A percentile compares a stretch with the other conserved stretches of the same genome.
Evolutionary conservation across 2,329 filamentous ascomycete species (phyloP).

Genomic region (Amesomyces nigricolor): DNA sequence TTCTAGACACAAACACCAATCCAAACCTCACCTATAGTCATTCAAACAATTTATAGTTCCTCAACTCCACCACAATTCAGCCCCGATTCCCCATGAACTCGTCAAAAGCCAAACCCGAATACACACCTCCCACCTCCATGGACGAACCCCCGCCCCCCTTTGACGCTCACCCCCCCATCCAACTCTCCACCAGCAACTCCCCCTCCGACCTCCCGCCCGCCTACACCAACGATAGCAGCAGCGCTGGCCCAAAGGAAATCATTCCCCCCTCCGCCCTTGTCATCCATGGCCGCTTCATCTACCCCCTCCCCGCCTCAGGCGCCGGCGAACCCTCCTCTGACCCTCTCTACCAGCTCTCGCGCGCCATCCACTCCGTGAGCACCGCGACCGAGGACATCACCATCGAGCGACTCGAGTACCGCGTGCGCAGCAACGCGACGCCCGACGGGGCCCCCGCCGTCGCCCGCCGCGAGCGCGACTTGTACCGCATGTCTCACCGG

Average conservation of each 20-base stretch:
- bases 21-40: too few species aligned
- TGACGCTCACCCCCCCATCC: too few species aligned
- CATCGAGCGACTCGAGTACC: conserved; percentile 19
- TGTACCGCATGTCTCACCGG: conserved; percentile 13
- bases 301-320: background rate
- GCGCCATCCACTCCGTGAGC: conserved; percentile 16
- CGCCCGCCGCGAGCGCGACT: conserved; percentile 1
- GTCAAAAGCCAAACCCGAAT: too few species aligned
- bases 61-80: too few species aligned
- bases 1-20: too few species aligned
- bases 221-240: conserved; percentile 14
- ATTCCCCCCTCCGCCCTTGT: conserved; percentile 13
- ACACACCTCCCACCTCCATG: too few species aligned
- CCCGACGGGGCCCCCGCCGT: conserved; percentile 5
- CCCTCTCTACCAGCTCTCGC: conserved; percentile 19
- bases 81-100: too few species aligned
- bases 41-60: too few species aligned
- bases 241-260: conserved; percentile 13
- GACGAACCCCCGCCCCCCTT: too few species aligned
- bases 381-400: conserved; percentile 13
- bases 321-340: conserved; percentile 4
- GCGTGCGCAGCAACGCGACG: conserved; percentile 3
- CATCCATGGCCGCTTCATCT: conserved; percentile 20
- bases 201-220: conserved; percentile 8
- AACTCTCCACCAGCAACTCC: background rate